phyloP scores from a whole-genome alignment of 2,329 filamentous ascomycete species.

The Trichoderma simmonsii region DNA sequence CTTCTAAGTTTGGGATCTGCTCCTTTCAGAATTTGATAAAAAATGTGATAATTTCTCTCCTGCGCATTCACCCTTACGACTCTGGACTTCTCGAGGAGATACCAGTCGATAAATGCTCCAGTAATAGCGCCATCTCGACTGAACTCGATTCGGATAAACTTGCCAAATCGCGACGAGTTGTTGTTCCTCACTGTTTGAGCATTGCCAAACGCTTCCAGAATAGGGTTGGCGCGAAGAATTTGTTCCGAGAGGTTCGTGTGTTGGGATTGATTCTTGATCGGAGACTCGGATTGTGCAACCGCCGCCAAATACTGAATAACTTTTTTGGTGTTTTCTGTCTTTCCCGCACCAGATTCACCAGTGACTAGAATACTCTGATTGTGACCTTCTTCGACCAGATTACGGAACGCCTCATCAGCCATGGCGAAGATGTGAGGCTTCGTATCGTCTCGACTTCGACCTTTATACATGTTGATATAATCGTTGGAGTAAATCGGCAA shows the following conservation, averaged over 20 bases:
- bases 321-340: slow-evolving; percentile 99
- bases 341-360: slow-evolving; percentile 95
- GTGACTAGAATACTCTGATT: slow-evolving; percentile 98
- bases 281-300: slow-evolving; percentile 80
- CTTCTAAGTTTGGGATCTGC: slow-evolving; percentile 70
- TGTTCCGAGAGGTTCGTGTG: slow-evolving; percentile 91
- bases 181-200: slow-evolving; percentile 97
- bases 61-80: slow-evolving; percentile 84
- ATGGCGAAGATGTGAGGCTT: slow-evolving; percentile 97
- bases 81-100: slow-evolving; percentile 94
- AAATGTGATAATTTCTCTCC: slow-evolving; percentile 95
- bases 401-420: slow-evolving; percentile 94
- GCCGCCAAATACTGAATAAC: slow-evolving; percentile 98
- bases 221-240: slow-evolving; percentile 92
- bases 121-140: slow-evolving; percentile 83
- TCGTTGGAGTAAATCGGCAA: slow-evolving; percentile 95
- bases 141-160: slow-evolving; percentile 98
- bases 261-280: slow-evolving; percentile 57
- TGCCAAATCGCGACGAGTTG: slow-evolving; percentile 97
- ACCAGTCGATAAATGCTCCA: slow-evolving; percentile 98
- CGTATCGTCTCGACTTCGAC: slow-evolving; percentile 84
- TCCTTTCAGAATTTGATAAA: slow-evolving; percentile 91
- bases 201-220: slow-evolving; percentile 96
- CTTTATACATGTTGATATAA: slow-evolving; percentile 98
- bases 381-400: slow-evolving; percentile 87